Conservation (phyloP, 2,329 filamentous ascomycete species). For the Colletotrichum chrysophilum region DNA sequence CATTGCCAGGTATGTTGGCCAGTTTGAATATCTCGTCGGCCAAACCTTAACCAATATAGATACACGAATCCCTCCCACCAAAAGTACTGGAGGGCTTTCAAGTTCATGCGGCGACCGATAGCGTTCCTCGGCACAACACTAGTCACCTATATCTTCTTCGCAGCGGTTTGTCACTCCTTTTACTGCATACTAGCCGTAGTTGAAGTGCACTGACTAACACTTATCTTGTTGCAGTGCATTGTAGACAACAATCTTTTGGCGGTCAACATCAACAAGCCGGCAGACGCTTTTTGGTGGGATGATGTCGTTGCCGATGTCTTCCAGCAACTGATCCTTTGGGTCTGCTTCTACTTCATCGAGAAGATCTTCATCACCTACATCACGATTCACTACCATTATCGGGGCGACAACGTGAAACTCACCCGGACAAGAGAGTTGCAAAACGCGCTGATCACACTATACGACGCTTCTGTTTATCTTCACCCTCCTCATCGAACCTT, state of each 20-base stretch:
- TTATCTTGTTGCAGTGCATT: conserved; percentile 17
- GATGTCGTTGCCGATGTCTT: conserved; percentile 2
- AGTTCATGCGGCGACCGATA: conserved; percentile 27
- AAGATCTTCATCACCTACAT: conserved; percentile 33
- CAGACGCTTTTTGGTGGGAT: conserved; percentile 3
- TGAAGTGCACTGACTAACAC: not conserved
- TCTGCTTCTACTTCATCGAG: conserved; percentile 30
- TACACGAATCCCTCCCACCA: conserved; percentile 32
- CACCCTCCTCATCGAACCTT: conserved; percentile 24
- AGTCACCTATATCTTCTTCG: conserved; percentile 18
- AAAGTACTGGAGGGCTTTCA: conserved; percentile 31
- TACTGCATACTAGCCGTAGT: not conserved
- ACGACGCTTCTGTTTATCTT: conserved; percentile 29
- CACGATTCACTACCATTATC: conserved; percentile 33
- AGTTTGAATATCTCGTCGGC: not conserved
- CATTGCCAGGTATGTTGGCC: conserved; percentile 24
- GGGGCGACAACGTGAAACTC: conserved; percentile 23
- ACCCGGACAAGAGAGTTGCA: conserved; percentile 27
- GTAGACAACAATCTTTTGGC: conserved; percentile 18
- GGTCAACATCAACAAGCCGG: conserved; percentile 18
- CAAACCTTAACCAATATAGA: conserved; percentile 11
- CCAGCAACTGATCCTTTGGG: conserved; percentile 25
- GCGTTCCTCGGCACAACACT: conserved; percentile 24
- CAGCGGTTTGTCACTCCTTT: conserved; percentile 1
- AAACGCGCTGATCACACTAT: conserved; percentile 30